Conservation (phyloP, 257 asterid species). For the Nicotiana obtusifolia region DNA sequence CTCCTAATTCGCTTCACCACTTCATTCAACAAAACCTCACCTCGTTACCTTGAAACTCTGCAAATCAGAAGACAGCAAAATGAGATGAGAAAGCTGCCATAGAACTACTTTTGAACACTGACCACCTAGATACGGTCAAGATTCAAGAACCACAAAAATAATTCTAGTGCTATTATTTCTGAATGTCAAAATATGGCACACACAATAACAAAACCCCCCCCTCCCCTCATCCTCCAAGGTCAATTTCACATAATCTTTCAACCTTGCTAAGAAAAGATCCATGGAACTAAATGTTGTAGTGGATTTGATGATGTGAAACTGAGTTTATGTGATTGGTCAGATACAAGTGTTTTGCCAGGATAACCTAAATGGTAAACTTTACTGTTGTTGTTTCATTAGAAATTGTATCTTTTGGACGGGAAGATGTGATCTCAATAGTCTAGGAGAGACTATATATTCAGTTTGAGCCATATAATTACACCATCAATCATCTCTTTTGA, state of each 20-base stretch:
- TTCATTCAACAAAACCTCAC: slow-evolving; percentile 14
- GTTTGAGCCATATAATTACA: not conserved
- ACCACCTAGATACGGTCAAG: not conserved
- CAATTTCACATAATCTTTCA: not conserved
- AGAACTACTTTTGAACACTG: not conserved
- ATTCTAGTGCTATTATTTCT: not conserved
- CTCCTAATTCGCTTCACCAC: not conserved
- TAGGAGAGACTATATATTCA: not conserved
- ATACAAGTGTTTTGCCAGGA: no score
- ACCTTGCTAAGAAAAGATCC: not conserved
- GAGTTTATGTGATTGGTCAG: no score
- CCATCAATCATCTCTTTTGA: not conserved
- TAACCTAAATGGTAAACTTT: not conserved
- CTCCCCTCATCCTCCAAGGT: no score
- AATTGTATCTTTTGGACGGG: not conserved
- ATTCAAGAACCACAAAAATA: not conserved
- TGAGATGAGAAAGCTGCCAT: not conserved
- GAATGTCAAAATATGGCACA: not conserved
- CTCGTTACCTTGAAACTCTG: slow-evolving; percentile 57
- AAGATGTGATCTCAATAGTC: not conserved
- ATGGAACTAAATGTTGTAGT: not conserved
- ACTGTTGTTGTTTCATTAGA: not conserved
- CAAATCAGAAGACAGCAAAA: slow-evolving; percentile 1
- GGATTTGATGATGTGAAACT: no score
- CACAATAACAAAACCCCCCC: no score